Evolutionary conservation across 495 filamentous ascomycete species (phyloP), one percentile per base, ranked within the genome.

Genomic region (Neurospora sp.): DNA sequence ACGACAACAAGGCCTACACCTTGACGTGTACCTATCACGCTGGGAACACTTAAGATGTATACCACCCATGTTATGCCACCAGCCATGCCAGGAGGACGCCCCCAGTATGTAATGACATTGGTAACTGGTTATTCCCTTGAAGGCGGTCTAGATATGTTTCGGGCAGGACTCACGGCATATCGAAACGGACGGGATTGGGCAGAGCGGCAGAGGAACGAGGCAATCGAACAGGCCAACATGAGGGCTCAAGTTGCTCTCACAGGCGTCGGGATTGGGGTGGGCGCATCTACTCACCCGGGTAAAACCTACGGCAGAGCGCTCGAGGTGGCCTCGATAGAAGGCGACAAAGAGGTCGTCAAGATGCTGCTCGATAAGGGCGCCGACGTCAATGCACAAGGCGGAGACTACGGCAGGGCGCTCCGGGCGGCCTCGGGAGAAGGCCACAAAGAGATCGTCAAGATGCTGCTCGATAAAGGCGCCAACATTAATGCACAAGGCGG

Each of bases 391-490:
- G 38, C 38, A 39, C 38, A 39, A 39, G 11, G 38, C 4, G 11
- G 38, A 13, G 38, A 4, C 38, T 48, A 11, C 72, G 21, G 72
- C n/a, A 78, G 73, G 9, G 38, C 75, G 42, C 75, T 78, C 7
- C 31, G 75, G 39, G 38, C 31, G 48, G 79, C 79, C 40, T 71
- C 76, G 62, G 38, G 0, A 31, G 71, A n/a, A 8, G 76, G 78
- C 17, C 74, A 78, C 69, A 71, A 40, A 39, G 31, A 71, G 24
- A 71, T 79, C 28, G 74, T 79, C 1, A 19, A 76, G 40, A 39
- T 79, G 15, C 74, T 81, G 2, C 62, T 79, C 8, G 62, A 73
- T 17, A 42, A 74, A 2, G 70, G 73, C 8, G 76, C 78, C 9
- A 70, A 77, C 38, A 72, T 80, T 24, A 75, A 80, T 72, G 2